phyloP scores from a whole-genome alignment of 2,329 filamentous ascomycete species.

The Colletotrichum cordylinicola region DNA sequence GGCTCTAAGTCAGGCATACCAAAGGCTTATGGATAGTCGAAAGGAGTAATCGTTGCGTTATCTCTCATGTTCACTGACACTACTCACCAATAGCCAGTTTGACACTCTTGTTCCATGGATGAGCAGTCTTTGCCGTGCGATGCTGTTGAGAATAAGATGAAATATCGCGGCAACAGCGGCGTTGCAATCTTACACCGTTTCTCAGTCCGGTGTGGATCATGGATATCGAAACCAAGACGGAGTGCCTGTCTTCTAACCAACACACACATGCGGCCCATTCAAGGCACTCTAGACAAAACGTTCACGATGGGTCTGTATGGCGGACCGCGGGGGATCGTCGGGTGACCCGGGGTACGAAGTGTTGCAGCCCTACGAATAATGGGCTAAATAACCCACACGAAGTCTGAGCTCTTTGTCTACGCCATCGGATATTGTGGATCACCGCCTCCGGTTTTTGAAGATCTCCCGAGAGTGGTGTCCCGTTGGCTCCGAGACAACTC shows the following conservation, averaged over 20 bases:
- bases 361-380: background rate
- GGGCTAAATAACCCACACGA: background rate
- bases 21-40: background rate
- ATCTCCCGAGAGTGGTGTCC: background rate
- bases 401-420: background rate
- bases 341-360: background rate
- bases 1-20: background rate
- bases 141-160: background rate
- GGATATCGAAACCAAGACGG: background rate
- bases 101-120: too few species aligned
- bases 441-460: background rate
- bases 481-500: background rate
- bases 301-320: background rate
- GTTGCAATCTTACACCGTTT: background rate
- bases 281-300: background rate
- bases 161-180: background rate
- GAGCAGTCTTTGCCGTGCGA: background rate
- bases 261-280: background rate
- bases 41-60: background rate
- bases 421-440: background rate
- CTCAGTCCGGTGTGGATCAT: fast-evolving
- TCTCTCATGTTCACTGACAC: background rate
- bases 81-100: too few species aligned
- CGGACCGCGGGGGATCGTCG: background rate
- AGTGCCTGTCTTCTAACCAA: background rate